Base-by-base conservation (phyloP, 1,284 basidiomycete genomes). In the Veloporphyrellus conicus region DNA sequence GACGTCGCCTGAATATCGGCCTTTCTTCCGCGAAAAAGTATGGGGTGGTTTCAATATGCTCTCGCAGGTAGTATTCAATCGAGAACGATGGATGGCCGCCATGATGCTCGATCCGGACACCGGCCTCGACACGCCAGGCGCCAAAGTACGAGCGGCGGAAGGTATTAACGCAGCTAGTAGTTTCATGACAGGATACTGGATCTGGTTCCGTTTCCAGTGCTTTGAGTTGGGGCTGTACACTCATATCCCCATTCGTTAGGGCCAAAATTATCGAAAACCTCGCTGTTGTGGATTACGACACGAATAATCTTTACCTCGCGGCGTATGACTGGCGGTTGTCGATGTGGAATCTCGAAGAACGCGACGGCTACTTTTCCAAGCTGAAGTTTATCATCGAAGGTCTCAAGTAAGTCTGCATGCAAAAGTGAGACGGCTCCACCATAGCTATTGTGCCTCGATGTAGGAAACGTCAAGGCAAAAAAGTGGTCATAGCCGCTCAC, bases 141-240 rank as follows among this genome's bases (percentile, higher is more conserved):
- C 84, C 50, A 95, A 93, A 66, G 83, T 98, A 38, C 78, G 95
- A 29, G 91, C 94, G 9, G 93, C 91, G 0, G 91, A 98, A 67
- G 94, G 89, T 1, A 80, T 91, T n/a, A 83, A 87, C 55, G 91
- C 90, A 3, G 91, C 92, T 6, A 91, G 87, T 56, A 90, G 82
- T 60, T 96, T 98, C 63, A 87, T 97, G 47, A 86, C 89, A 62
- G 91, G 92, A 4, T 97, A 93, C 66, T 96, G 93, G 93, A 85
- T 96, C 54, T 97, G 93, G 93, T 87, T 58, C 18, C 40, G 28
- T 29, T 42, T 32, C 34, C 33, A 28, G 16, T 11, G 8, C 28
- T 36, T 25, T 49, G 4, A 7, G 14, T 41, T 15, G 34, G 18
- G 18, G 11, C 22, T 47, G 19, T 32, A 20, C 16, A 14, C 37